phyloP scores from a whole-genome alignment of 352 stramenopile species.

The Pythium plurisporium region DNA sequence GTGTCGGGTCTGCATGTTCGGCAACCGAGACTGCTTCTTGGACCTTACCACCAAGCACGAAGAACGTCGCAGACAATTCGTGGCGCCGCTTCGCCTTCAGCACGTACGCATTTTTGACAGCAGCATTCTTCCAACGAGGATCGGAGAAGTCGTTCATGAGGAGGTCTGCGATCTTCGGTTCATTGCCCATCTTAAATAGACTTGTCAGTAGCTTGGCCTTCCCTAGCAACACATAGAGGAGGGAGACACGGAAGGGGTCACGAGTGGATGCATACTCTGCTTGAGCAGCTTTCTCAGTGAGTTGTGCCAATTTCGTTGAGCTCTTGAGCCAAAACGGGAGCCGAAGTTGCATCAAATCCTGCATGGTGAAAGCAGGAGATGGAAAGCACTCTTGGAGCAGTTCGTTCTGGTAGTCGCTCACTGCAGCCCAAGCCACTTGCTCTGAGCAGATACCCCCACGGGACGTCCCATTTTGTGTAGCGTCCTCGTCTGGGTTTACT shows the following conservation, averaged over 20 bases:
- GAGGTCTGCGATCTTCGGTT: conserved; percentile 74
- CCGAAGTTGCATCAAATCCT: conserved; percentile 56
- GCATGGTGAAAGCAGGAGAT: conserved; percentile 48
- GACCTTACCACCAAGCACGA: conserved; percentile 72
- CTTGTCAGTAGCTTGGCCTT: conserved; percentile 80
- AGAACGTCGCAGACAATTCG: conserved; percentile 76
- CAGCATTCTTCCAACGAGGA: conserved; percentile 76
- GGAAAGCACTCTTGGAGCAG: conserved; percentile 72
- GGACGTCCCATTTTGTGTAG: not conserved
- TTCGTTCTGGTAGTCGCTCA: conserved; percentile 63
- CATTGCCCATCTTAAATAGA: conserved; percentile 82
- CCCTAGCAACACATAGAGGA: conserved; percentile 84
- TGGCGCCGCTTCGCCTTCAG: conserved; percentile 85
- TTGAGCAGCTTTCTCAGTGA: conserved; percentile 72
- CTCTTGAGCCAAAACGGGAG: conserved; percentile 81
- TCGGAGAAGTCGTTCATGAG: conserved; percentile 82
- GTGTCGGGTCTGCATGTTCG: conserved; percentile 62
- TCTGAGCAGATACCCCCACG: conserved; percentile 61
- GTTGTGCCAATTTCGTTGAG: conserved; percentile 39
- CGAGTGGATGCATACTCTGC: conserved; percentile 63
- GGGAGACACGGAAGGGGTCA: conserved; percentile 78
- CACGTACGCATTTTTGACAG: conserved; percentile 90
- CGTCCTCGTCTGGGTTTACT: not conserved
- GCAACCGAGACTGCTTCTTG: conserved; percentile 73
- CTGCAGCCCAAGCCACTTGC: conserved; percentile 65